Evolutionary conservation across 2,329 filamentous ascomycete genomes (phyloP), one percentile per base, ranked within the genome.

Genomic region (Byssoonygena ceratinophila): DNA sequence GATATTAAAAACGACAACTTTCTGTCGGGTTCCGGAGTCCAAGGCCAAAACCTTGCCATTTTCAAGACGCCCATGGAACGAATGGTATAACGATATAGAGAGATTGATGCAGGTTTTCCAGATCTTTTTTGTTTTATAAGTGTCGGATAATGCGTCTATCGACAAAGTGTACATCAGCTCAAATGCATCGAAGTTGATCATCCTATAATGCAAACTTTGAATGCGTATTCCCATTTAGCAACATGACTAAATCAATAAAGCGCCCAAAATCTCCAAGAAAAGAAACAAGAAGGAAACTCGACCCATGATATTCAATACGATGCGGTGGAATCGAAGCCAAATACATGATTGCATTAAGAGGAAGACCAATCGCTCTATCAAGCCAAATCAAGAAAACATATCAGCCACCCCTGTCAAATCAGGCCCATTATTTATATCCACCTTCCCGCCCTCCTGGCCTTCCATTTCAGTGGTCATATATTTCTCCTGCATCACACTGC

Each of bases 341-440:
- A 18, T 8, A 20, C 20, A 25, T 16, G 36, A n/a, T 20, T 43
- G 16, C 18, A 44, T 9, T 36, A 12, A 34, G 22, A 41, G 6
- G 18, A 18, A 4, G n/a, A 12, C 18, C 31, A n/a, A 34, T 34
- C 31, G 8, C n/a, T 12, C 23, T 11, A 18, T 5, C 12, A 3
- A 9, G 5, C 12, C 11, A n/a, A n/a, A n/a, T 46, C 45, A 74
- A 51, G 70, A 70, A 64, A 78, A 78, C 71, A 78, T 74, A 59
- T 77, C 75, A 40, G 74, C 75, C 43, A 78, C 66, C 7, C 74
- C 76, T 23, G 70, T 71, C 39, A 78, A 65, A 63, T 78, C 75
- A 9, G 74, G 73, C 12, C 72, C 71, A 46, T 72, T 69, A 40
- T 74, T 69, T 46, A 70, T 69, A 55, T 71, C 64, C 12, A 71